Evolutionary conservation across 176 grass and related monocot species (phyloP).

Genomic region (Oryza punctata): DNA sequence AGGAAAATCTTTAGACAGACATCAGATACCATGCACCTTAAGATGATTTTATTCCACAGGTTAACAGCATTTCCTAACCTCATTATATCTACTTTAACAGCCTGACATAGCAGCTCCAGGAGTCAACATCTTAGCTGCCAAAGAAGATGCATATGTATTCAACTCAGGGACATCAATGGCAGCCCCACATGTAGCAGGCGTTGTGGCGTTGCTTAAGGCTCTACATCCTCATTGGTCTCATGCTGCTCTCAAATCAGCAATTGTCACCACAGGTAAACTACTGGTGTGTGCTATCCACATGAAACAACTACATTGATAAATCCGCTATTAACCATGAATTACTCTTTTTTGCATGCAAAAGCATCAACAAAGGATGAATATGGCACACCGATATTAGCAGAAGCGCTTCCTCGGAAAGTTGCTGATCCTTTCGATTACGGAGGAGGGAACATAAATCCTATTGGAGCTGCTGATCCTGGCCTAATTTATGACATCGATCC

Average conservation of each 20-base stretch:
- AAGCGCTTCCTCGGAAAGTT: constrained; percentile 37
- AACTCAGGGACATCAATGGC: constrained; percentile 43
- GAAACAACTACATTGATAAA: background rate
- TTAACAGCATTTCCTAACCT: background rate
- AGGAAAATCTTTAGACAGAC: no score
- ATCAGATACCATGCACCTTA: no score
- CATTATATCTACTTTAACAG: background rate
- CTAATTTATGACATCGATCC: constrained; percentile 48
- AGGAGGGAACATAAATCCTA: constrained; percentile 49
- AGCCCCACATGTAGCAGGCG: constrained; percentile 49
- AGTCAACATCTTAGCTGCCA: constrained; percentile 40
- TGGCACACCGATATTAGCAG: constrained; percentile 35
- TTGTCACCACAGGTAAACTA: constrained; percentile 49
- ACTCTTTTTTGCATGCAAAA: constrained; percentile 26
- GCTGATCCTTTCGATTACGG: constrained; percentile 58
- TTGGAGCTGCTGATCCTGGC: constrained; percentile 47
- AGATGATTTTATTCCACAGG: background rate
- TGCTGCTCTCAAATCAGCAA: constrained; percentile 47
- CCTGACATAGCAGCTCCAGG: constrained; percentile 41
- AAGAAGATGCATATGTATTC: constrained; percentile 26
- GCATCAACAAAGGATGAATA: constrained; percentile 40
- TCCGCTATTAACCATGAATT: background rate
- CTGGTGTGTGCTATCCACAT: background rate
- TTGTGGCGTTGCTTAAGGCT: constrained; percentile 47
- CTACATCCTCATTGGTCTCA: constrained; percentile 53